Percentiles rank a stretch among this genome's conserved stretches.
phyloP scores from a whole-genome alignment of 2,329 filamentous ascomycete species.

The Teratosphaeria zuluensis region DNA sequence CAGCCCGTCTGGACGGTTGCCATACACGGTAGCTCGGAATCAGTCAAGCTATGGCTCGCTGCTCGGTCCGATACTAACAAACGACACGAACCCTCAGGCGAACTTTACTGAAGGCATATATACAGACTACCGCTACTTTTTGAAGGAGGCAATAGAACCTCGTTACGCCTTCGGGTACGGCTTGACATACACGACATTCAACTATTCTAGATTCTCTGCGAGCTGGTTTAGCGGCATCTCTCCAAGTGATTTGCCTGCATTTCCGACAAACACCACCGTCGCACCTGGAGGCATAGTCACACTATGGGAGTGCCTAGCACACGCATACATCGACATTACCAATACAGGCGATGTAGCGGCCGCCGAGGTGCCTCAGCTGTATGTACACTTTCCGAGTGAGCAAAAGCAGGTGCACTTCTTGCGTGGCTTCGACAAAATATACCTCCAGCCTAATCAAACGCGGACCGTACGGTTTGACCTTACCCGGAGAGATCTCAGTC shows the following conservation, averaged over 20 bases:
- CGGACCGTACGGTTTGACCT: neutral
- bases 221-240: conserved; percentile 53
- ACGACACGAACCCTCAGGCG: conserved; percentile 60
- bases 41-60: conserved; percentile 14
- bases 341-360: conserved; percentile 50
- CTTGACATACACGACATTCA: conserved; percentile 69
- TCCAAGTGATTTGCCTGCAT: conserved; percentile 74
- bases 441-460: neutral
- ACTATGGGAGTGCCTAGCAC: conserved; percentile 53
- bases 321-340: conserved; percentile 45
- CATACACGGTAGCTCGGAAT: conserved; percentile 14
- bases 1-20: conserved; percentile 14
- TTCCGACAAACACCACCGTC: conserved; percentile 35
- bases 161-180: conserved; percentile 77
- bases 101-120: conserved; percentile 70
- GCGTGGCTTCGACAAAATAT: conserved; percentile 14
- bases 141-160: conserved; percentile 46
- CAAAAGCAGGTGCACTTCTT: conserved; percentile 29
- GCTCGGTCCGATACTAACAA: conserved; percentile 25
- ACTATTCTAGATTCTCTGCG: conserved; percentile 36
- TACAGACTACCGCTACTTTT: conserved; percentile 69
- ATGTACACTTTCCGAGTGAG: conserved; percentile 29
- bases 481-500: neutral
- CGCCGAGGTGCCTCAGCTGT: conserved; percentile 47
- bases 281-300: conserved; percentile 50